These are phyloP conservation scores for Buddleja alternifolia DNA, from an alignment of 257 asterid species.

Conservation along the genomic window DNA sequence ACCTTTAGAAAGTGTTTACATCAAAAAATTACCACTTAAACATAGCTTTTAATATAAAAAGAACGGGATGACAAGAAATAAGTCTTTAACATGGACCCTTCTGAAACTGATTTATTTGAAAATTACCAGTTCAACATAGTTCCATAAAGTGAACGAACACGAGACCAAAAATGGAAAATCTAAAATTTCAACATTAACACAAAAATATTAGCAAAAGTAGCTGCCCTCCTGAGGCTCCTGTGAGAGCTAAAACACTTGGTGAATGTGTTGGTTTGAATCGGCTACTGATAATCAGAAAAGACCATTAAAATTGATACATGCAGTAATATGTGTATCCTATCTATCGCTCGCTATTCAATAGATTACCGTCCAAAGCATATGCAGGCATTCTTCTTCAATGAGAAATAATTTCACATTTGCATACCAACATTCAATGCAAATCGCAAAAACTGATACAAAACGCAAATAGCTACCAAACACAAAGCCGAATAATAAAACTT, in stretches of 20 bases:
- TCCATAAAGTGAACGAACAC: no score
- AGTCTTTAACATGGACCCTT: neutral
- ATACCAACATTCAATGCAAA: conserved; percentile 3
- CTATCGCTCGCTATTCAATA: neutral
- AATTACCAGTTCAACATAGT: neutral
- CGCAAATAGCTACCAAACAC: conserved; percentile 2
- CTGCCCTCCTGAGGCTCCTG: no score
- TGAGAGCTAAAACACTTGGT: no score
- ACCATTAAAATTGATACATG: neutral
- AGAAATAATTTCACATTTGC: neutral
- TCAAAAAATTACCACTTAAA: no score
- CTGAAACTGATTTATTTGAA: neutral
- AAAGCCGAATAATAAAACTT: conserved; percentile 36
- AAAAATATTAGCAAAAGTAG: no score
- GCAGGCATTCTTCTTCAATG: neutral
- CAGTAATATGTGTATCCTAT: neutral
- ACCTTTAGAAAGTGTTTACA: no score
- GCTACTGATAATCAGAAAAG: neutral
- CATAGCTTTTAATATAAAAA: no score
- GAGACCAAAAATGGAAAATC: no score
- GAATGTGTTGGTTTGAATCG: no score
- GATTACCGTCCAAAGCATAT: neutral
- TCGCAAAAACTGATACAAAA: neutral
- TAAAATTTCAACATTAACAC: no score
- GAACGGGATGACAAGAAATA: no score